Conservation (phyloP, 1,284 basidiomycete genomes). For the Heterobasidion annosum region DNA sequence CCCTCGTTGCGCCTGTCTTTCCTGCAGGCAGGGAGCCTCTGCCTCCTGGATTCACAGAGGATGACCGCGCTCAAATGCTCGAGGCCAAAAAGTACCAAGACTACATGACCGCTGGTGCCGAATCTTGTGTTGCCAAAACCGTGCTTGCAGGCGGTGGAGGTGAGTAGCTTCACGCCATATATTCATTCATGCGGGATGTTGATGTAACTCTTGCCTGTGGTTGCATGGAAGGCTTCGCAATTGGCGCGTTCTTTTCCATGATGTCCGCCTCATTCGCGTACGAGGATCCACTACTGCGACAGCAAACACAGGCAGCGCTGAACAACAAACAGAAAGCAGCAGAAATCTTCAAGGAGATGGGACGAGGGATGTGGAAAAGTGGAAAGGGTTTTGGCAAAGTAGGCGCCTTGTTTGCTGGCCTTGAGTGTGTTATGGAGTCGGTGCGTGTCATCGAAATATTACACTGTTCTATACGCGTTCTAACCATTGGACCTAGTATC, state of each 20-base stretch:
- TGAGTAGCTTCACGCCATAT: slow-evolving; percentile 27
- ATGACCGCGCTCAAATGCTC: slow-evolving; percentile 61
- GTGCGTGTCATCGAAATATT: slow-evolving; percentile 42
- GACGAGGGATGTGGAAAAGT: slow-evolving; percentile 82
- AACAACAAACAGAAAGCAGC: slow-evolving; percentile 71
- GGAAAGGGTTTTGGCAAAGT: slow-evolving; percentile 96
- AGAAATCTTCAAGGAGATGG: slow-evolving; percentile 92
- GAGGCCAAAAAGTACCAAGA: slow-evolving; percentile 73
- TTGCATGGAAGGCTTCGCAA: slow-evolving; percentile 60
- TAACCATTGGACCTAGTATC: slow-evolving; percentile 57
- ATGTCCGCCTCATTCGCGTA: slow-evolving; percentile 95
- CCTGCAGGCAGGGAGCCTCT: slow-evolving; percentile 67
- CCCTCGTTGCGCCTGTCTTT: slow-evolving; percentile 37
- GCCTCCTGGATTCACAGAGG: slow-evolving; percentile 75
- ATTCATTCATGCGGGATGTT: not conserved
- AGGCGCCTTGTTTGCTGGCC: slow-evolving; percentile 86
- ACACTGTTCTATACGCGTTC: too few species aligned
- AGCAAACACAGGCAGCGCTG: slow-evolving; percentile 50
- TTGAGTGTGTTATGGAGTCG: slow-evolving; percentile 94
- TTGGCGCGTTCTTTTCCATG: slow-evolving; percentile 93
- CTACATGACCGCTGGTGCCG: slow-evolving; percentile 64
- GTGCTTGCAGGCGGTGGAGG: slow-evolving; percentile 73
- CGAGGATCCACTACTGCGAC: slow-evolving; percentile 84
- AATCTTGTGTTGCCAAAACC: slow-evolving; percentile 81
- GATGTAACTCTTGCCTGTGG: not conserved